Percentiles rank a stretch among this genome's conserved stretches.
Conservation (phyloP, 1,284 basidiomycete genomes). For the Pisolithus thermaeus region DNA sequence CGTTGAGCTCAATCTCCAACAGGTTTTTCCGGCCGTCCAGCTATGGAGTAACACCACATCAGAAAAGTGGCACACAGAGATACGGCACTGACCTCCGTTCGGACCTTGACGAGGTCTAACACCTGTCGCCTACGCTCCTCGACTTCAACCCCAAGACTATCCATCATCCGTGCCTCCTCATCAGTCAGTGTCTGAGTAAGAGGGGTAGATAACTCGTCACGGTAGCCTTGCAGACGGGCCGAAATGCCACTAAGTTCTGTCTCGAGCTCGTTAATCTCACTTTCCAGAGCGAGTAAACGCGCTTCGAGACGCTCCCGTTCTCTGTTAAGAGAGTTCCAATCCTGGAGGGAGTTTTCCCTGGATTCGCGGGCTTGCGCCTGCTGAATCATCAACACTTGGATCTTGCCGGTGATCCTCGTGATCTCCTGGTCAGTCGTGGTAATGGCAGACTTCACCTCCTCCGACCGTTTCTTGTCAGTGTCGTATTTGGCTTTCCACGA, state of each 20-base stretch:
- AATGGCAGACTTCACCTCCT: slow-evolving; percentile 72
- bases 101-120: slow-evolving; percentile 61
- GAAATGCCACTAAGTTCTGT: slow-evolving; percentile 59
- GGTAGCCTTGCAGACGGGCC: slow-evolving; percentile 59
- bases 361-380: slow-evolving; percentile 68
- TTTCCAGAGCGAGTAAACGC: slow-evolving; percentile 63
- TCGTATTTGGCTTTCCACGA: slow-evolving; percentile 75
- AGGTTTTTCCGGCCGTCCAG: slow-evolving; percentile 74
- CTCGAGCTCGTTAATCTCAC: slow-evolving; percentile 65
- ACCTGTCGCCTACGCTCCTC: slow-evolving; percentile 71
- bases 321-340: slow-evolving; percentile 54
- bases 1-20: slow-evolving; percentile 91
- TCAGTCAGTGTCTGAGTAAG: slow-evolving; percentile 69
- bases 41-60: slow-evolving; percentile 34
- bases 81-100: slow-evolving; percentile 58
- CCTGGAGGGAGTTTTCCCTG: slow-evolving; percentile 62
- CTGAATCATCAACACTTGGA: slow-evolving; percentile 68
- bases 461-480: slow-evolving; percentile 56
- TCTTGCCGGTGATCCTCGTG: slow-evolving; percentile 68
- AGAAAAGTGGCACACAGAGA: background rate
- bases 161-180: slow-evolving; percentile 70
- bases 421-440: slow-evolving; percentile 82
- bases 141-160: slow-evolving; percentile 68
- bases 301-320: slow-evolving; percentile 70
- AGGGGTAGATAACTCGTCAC: slow-evolving; percentile 70